These are phyloP conservation scores for Ophiosphaerella herpotricha DNA, from an alignment of 2,329 filamentous ascomycete species.

Conservation along the genomic window DNA sequence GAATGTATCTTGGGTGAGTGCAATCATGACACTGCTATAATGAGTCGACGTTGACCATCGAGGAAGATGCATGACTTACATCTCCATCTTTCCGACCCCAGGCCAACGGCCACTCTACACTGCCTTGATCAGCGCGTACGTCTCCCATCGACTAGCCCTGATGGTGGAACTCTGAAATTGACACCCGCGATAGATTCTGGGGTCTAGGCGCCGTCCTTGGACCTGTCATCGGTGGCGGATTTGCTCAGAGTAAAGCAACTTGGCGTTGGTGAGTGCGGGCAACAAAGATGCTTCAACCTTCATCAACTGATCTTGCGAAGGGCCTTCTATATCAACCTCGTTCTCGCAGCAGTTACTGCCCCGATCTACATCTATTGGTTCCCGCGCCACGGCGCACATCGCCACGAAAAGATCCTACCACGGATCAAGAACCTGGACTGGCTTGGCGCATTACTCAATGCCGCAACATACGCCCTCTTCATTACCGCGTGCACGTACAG, in stretches of 20 bases:
- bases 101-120: constrained; percentile 41
- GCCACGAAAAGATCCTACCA: constrained; percentile 1
- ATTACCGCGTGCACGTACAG: constrained; percentile 59
- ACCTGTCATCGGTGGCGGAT: constrained; percentile 55
- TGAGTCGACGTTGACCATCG: too few relatives aligned
- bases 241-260: constrained; percentile 27
- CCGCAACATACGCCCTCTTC: constrained; percentile 36
- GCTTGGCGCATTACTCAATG: constrained; percentile 51
- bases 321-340: constrained; percentile 29
- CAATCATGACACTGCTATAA: constrained; percentile 18
- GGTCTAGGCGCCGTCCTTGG: constrained; percentile 53
- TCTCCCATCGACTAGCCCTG: too few relatives aligned
- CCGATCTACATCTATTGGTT: constrained; percentile 39
- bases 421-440: constrained; percentile 8
- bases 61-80: neutral
- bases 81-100: constrained; percentile 34
- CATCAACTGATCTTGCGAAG: constrained; percentile 13
- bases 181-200: constrained; percentile 33
- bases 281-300: too few relatives aligned
- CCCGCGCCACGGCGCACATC: neutral
- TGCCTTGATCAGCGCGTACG: too few relatives aligned
- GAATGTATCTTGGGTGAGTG: constrained; percentile 47
- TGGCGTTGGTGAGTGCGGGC: too few relatives aligned
- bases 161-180: too few relatives aligned
- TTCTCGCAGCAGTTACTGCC: constrained; percentile 21